Evolutionary conservation across 106 monocot species (phyloP).

Genomic region (Alisma plantagoaquatica): DNA sequence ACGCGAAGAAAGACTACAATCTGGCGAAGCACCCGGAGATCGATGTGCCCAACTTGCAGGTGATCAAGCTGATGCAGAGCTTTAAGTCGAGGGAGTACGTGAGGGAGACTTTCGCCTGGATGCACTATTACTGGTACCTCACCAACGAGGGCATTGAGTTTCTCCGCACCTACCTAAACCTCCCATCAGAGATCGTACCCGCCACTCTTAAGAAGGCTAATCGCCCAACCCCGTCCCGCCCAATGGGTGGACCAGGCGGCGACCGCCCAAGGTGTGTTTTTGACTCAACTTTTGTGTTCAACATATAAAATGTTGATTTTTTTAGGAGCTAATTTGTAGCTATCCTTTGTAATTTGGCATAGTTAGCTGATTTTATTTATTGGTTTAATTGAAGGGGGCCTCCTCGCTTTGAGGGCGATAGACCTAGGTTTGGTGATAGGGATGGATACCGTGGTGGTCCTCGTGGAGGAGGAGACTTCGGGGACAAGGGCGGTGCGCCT

Average conservation of each 20-base stretch:
- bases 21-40: slow-evolving; percentile 43
- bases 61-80: slow-evolving; percentile 60
- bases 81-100: slow-evolving; percentile 50
- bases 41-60: slow-evolving; percentile 49
- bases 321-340: not conserved
- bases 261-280: slow-evolving; percentile 36
- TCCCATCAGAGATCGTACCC: slow-evolving; percentile 48
- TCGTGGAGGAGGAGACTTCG: slow-evolving; percentile 46
- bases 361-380: not conserved
- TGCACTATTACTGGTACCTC: slow-evolving; percentile 59
- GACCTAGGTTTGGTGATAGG: slow-evolving; percentile 61
- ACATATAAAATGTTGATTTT: not conserved
- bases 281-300: not conserved
- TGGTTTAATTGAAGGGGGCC: not conserved
- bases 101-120: slow-evolving; percentile 53
- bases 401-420: slow-evolving; percentile 59
- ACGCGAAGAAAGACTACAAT: slow-evolving; percentile 58
- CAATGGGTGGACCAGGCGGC: slow-evolving; percentile 36
- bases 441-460: slow-evolving; percentile 73
- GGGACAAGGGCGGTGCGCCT: slow-evolving; percentile 72
- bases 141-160: slow-evolving; percentile 51
- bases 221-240: slow-evolving; percentile 16
- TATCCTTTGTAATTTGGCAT: not conserved
- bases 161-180: slow-evolving; percentile 31
- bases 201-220: slow-evolving; percentile 43